Percentiles rank a stretch among this genome's conserved stretches.
These are phyloP conservation scores for Pyrenochaeta sp. DNA, from an alignment of 2,329 filamentous ascomycete genomes.

Conservation along the genomic window DNA sequence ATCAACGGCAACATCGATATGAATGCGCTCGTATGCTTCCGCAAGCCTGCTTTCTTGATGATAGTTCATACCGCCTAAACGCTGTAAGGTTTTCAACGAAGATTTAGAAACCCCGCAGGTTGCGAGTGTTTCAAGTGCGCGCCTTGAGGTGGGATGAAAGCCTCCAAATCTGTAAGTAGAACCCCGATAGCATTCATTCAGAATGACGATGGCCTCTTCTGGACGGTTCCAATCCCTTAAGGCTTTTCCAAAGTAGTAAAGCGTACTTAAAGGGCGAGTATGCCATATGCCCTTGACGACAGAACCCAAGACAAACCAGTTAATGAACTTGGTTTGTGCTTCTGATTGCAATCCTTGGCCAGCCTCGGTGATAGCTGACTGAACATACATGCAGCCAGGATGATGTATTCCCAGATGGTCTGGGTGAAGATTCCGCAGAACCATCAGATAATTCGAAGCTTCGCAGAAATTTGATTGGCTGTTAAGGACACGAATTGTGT, in stretches of 20 bases:
- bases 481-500: not conserved
- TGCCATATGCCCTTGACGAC: not conserved
- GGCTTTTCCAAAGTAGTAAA: not conserved
- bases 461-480: not conserved
- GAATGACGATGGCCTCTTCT: not conserved
- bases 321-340: not conserved
- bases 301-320: not conserved
- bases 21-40: slow-evolving; percentile 17
- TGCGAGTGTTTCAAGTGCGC: not conserved
- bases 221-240: not conserved
- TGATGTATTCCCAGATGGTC: not conserved
- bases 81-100: not conserved
- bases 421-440: not conserved
- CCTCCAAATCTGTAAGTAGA: not conserved
- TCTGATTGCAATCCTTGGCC: not conserved
- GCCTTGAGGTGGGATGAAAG: not conserved
- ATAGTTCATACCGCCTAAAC: not conserved
- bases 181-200: not conserved
- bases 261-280: not conserved
- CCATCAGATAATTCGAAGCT: not conserved
- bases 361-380: not conserved
- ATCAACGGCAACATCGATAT: slow-evolving; percentile 15
- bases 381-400: too few species aligned
- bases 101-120: not conserved
- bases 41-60: not conserved